Evolutionary conservation across 768 basidiomycete species (phyloP).

Genomic region (Grammothele lineata): DNA sequence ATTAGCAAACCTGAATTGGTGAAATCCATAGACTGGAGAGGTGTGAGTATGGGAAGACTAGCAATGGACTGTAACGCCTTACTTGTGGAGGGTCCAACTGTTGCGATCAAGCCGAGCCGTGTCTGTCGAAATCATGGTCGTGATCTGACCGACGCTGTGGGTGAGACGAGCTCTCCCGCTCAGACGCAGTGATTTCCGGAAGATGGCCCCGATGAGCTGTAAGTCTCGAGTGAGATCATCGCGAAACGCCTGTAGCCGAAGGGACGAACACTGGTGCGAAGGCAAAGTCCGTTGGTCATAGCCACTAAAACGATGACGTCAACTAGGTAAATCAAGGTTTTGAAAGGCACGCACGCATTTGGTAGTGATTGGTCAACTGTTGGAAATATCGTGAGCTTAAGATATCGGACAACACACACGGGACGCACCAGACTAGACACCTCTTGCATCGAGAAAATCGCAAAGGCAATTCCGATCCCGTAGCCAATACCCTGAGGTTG

Average conservation of each 20-base stretch:
- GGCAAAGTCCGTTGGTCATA: conserved; percentile 43
- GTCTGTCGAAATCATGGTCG: conserved; percentile 68
- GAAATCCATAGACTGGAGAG: conserved; percentile 48
- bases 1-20: conserved; percentile 40
- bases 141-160: conserved; percentile 63
- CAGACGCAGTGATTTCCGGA: conserved; percentile 64
- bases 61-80: conserved; percentile 3
- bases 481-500: conserved; percentile 50
- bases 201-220: conserved; percentile 43
- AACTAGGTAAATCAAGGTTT: too few species aligned
- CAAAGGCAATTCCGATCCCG: conserved; percentile 58
- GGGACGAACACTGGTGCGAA: conserved; percentile 40
- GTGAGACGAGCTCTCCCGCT: conserved; percentile 55
- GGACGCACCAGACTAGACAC: conserved; percentile 26
- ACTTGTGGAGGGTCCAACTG: conserved; percentile 33
- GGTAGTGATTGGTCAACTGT: conserved; percentile 38
- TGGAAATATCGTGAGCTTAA: too few species aligned
- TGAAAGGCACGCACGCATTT: conserved; percentile 33
- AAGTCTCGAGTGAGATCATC: background rate
- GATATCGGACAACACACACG: too few species aligned
- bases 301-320: too few species aligned
- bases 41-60: too few species aligned
- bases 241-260: background rate
- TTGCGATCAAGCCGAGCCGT: conserved; percentile 50
- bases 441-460: conserved; percentile 59